phyloP scores from a whole-genome alignment of 768 basidiomycete genomes.

The Lactarius vividus region DNA sequence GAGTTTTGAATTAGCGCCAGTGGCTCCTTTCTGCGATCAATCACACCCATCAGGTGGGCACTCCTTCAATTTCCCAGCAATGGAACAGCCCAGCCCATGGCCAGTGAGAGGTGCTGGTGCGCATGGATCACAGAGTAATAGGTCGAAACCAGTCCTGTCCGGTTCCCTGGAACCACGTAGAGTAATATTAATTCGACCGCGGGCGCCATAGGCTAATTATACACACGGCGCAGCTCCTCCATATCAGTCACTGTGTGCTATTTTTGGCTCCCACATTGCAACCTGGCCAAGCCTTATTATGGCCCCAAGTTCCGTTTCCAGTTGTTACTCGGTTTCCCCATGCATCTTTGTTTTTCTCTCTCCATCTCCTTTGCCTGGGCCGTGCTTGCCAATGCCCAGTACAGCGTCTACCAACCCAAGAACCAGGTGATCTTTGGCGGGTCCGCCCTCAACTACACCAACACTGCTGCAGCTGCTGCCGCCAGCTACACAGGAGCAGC shows the following conservation, averaged over 20 bases:
- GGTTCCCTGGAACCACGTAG: too few species aligned
- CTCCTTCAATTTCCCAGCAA: too few species aligned
- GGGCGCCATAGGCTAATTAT: too few species aligned
- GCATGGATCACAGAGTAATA: too few species aligned
- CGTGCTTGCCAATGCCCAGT: slow-evolving; percentile 3
- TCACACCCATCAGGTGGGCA: too few species aligned
- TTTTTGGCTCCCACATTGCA: neutral
- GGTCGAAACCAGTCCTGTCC: too few species aligned
- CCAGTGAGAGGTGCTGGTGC: too few species aligned
- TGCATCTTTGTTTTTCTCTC: neutral
- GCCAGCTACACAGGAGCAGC: slow-evolving; percentile 47
- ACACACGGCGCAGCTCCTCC: too few species aligned
- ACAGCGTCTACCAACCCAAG: slow-evolving; percentile 22
- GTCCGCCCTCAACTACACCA: neutral
- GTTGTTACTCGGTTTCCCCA: neutral
- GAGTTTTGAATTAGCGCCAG: too few species aligned
- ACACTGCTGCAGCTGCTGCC: slow-evolving; percentile 36
- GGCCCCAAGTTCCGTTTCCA: neutral
- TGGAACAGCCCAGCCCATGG: too few species aligned
- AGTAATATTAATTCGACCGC: neutral
- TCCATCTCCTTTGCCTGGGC: neutral
- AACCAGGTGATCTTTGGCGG: slow-evolving; percentile 27
- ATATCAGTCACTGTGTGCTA: neutral
- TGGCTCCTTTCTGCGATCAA: too few species aligned
- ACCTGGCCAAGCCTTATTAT: neutral